These are phyloP conservation scores for Penicillium nucicola DNA, from an alignment of 495 filamentous ascomycete species.

Conservation along the genomic window DNA sequence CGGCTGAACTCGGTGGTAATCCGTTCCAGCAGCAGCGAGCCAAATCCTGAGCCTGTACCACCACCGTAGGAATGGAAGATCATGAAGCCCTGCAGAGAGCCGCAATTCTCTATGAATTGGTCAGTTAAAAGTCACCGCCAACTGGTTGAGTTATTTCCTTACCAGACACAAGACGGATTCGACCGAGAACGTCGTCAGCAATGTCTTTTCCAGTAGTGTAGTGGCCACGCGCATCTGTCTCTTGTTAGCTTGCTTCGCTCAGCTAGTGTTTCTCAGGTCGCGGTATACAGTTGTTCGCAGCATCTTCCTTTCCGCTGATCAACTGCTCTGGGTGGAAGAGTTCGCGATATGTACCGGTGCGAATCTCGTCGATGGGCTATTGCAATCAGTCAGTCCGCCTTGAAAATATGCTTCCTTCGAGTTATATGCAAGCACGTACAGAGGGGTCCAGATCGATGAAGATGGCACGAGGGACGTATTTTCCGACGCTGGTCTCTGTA, in stretches of 20 bases:
- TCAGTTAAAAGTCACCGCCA: not conserved
- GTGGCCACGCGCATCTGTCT: conserved; percentile 78
- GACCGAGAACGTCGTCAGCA: conserved; percentile 77
- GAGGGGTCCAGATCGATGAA: conserved; percentile 88
- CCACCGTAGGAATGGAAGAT: conserved; percentile 95
- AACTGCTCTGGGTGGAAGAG: conserved; percentile 87
- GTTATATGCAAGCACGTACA: conserved; percentile 34
- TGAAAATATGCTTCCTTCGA: not conserved
- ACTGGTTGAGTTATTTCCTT: conserved; percentile 18
- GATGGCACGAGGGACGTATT: conserved; percentile 88
- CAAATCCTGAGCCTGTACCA: conserved; percentile 89
- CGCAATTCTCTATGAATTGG: conserved; percentile 72
- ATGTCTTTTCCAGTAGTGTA: conserved; percentile 93
- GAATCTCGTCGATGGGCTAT: conserved; percentile 85
- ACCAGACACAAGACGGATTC: conserved; percentile 81
- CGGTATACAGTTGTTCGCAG: conserved; percentile 76
- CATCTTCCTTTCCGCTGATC: conserved; percentile 91
- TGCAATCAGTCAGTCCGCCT: not conserved
- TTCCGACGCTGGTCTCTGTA: conserved; percentile 79
- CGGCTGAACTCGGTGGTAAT: conserved; percentile 87
- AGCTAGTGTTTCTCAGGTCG: not conserved
- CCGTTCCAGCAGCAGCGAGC: conserved; percentile 81
- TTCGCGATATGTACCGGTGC: conserved; percentile 75
- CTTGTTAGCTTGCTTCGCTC: conserved; percentile 22
- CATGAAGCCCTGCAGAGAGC: conserved; percentile 84